Evolutionary conservation across 140 eudicot genomes (phyloP), one percentile per base, ranked within the genome.

Genomic region (Ambrosia hybrid): DNA sequence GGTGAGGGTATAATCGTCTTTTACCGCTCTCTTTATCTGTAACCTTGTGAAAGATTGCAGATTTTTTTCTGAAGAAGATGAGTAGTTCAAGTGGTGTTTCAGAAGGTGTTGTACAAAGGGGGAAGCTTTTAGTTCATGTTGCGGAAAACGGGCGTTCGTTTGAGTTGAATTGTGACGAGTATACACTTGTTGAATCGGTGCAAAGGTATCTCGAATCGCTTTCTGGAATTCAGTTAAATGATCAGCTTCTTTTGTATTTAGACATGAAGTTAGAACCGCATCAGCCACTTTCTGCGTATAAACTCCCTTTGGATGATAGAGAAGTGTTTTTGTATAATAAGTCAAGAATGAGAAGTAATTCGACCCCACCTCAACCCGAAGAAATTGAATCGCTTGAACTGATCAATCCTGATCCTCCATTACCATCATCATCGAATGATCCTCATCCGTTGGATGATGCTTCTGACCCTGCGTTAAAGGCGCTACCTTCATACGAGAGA

Each of bases 91-190:
- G 84, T 81, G 79, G 85, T 61, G 70, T 37, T 26, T 79, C 82
- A 3, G 89, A 53, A 65, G 87, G 79, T 52, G 85, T 82, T 12
- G 63, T 80, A 69, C 92, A 77, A 55, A 83, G 76, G 78, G 93
- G 96, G 34, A 91, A 88, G 72, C 85, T 91, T 39, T 46, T 84
- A 76, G 95, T 91, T 73, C 92, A 82, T 53, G 71, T 85, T 41
- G 97, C 97, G 17, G 95, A 91, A 71, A 91, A 91, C 81, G 97
- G 97, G 33, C 97, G 82, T 70, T 85, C 97, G 6, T 80, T 79
- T 61, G 82, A 85, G 75, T 76, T 91, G 1, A 85, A 86, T 52
- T 91, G 91, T 65, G 93, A 91, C 67, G 96, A 86, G 34, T 84
- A 78, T 38, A 84, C 91, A 26, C 75, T 79, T 13, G 97, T 91